Evolutionary conservation across 768 basidiomycete genomes (phyloP).

Genomic region (Holtermannia corniformis): DNA sequence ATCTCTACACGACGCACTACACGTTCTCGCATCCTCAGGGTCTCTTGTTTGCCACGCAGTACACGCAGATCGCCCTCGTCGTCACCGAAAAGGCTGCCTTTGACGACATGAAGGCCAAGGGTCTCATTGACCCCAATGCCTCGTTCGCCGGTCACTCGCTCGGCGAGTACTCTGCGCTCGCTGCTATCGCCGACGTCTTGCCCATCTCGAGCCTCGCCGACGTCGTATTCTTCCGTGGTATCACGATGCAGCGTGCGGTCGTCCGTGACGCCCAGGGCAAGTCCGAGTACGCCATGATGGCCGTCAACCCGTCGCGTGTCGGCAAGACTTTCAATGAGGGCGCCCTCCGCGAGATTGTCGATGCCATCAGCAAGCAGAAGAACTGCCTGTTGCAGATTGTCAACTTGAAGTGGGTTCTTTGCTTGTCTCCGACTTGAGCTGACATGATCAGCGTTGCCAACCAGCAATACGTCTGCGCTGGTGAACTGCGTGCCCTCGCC

Average conservation of each 20-base stretch:
- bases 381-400: conserved; percentile 90
- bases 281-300: conserved; percentile 97
- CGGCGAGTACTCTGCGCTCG: conserved; percentile 96
- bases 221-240: conserved; percentile 98
- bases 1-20: conserved; percentile 86
- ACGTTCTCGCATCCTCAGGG: conserved; percentile 97
- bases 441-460: too few relatives aligned
- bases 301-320: conserved; percentile 94
- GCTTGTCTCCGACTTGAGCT: too few relatives aligned
- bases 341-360: conserved; percentile 94
- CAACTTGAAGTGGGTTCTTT: conserved; percentile 72
- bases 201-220: conserved; percentile 92
- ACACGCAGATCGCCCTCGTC: conserved; percentile 95
- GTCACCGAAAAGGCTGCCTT: conserved; percentile 98
- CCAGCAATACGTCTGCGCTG: conserved; percentile 99
- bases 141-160: conserved; percentile 97
- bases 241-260: conserved; percentile 99
- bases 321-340: conserved; percentile 89
- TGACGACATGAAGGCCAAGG: conserved; percentile 94
- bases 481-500: conserved; percentile 85
- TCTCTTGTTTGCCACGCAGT: conserved; percentile 93
- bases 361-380: conserved; percentile 67
- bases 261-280: conserved; percentile 87
- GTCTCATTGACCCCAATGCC: conserved; percentile 82
- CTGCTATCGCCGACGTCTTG: conserved; percentile 93